Conservation (phyloP, 495 filamentous ascomycete species). For the Trichoderma orchidacearum region DNA sequence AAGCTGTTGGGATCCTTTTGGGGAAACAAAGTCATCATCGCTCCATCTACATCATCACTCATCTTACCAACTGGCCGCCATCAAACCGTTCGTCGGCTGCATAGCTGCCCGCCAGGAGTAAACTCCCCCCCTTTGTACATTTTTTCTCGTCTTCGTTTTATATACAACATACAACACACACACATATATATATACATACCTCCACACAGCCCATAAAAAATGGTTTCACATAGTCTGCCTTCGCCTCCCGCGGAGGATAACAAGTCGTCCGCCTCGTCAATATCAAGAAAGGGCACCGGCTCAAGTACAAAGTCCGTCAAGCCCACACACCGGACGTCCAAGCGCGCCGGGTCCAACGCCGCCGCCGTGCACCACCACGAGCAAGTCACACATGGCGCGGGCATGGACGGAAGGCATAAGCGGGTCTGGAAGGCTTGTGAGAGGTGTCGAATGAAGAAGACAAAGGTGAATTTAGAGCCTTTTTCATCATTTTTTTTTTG, state of each 20-base stretch:
- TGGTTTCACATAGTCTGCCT: neutral
- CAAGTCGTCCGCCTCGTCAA: neutral
- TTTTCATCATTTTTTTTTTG: constrained; percentile 1
- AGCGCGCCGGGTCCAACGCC: constrained; percentile 13
- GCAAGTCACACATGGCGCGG: constrained; percentile 7
- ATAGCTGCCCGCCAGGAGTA: too few species aligned
- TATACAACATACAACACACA: neutral
- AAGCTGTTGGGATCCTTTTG: too few species aligned
- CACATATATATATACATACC: neutral
- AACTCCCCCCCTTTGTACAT: too few species aligned
- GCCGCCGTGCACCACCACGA: constrained; percentile 20
- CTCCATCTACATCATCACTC: too few species aligned
- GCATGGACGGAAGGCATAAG: constrained; percentile 39
- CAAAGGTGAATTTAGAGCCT: too few species aligned
- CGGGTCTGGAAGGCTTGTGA: constrained; percentile 61
- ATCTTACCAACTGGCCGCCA: too few species aligned
- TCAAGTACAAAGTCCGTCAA: constrained; percentile 16
- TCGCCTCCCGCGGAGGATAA: neutral
- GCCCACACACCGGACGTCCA: constrained; percentile 17
- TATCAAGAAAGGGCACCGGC: constrained; percentile 9
- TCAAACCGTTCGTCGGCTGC: too few species aligned
- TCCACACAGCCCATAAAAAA: neutral
- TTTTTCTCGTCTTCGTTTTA: too few species aligned
- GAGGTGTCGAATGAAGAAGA: constrained; percentile 59
- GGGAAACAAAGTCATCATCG: too few species aligned